Percentiles rank a stretch among this genome's conserved stretches.
phyloP scores from a whole-genome alignment of 305 asterid genomes.

The Fraxinus angustifolia region DNA sequence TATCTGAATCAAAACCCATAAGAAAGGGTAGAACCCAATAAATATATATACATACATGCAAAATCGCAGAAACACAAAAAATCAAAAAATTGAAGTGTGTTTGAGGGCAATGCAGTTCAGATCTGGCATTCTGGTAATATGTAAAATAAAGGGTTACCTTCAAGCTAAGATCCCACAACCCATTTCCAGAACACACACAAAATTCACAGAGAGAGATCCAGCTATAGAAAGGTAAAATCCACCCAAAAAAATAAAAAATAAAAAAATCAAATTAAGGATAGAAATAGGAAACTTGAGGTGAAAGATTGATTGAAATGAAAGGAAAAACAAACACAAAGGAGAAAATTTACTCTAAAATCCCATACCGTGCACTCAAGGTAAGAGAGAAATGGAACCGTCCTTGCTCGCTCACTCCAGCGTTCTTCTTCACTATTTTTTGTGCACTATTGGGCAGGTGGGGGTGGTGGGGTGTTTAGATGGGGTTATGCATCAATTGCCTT shows the following conservation, averaged over 20 bases:
- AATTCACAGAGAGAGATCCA: slow-evolving; percentile 10
- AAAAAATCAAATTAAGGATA: neutral
- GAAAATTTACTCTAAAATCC: slow-evolving; percentile 7
- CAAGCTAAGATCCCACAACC: slow-evolving; percentile 28
- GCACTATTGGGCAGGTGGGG: neutral
- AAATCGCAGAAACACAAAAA: slow-evolving; percentile 16
- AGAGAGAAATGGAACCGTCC: slow-evolving; percentile 19
- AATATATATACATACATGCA: neutral
- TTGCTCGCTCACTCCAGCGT: slow-evolving; percentile 1
- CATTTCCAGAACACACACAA: slow-evolving; percentile 17
- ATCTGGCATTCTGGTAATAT: slow-evolving; percentile 44
- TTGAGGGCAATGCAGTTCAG: slow-evolving; percentile 40
- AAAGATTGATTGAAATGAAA: slow-evolving; percentile 33
- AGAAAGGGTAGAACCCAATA: neutral
- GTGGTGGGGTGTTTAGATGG: neutral
- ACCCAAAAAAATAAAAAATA: neutral
- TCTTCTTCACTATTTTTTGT: slow-evolving; percentile 5
- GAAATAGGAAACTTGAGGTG: slow-evolving; percentile 19
- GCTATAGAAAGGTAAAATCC: neutral
- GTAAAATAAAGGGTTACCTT: slow-evolving; percentile 11
- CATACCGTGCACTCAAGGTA: slow-evolving; percentile 24
- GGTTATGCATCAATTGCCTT: neutral
- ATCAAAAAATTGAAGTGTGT: neutral
- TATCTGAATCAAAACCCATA: slow-evolving; percentile 6
- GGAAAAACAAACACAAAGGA: slow-evolving; percentile 6